A percentile compares a stretch with the other conserved stretches of the same genome.
phyloP scores from a whole-genome alignment of 345 rosid genomes.

The Isatis tinctoria region DNA sequence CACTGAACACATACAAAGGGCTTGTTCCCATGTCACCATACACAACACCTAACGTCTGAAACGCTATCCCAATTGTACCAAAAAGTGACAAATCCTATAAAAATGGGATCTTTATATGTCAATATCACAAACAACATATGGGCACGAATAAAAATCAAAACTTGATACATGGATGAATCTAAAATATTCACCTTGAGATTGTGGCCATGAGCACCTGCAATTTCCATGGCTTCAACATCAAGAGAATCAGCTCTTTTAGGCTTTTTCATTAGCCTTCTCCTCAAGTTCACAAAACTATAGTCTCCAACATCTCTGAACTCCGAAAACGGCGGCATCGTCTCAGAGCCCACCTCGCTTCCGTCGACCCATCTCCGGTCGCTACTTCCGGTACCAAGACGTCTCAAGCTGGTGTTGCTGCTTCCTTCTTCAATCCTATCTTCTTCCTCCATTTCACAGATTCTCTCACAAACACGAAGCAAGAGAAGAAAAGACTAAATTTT shows the following conservation, averaged over 20 bases:
- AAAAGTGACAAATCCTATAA: conserved; percentile 66
- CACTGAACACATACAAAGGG: conserved; percentile 88
- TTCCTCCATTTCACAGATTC: conserved; percentile 44
- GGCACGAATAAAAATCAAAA: conserved; percentile 3
- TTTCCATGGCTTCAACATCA: conserved; percentile 96
- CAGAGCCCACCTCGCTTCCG: conserved; percentile 81
- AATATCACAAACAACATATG: neutral
- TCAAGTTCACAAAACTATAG: conserved; percentile 51
- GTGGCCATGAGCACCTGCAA: conserved; percentile 58
- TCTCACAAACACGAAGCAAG: neutral
- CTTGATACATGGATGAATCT: neutral
- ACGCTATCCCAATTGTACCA: conserved; percentile 70
- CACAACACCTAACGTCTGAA: conserved; percentile 97
- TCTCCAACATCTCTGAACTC: conserved; percentile 37
- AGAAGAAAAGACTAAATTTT: neutral
- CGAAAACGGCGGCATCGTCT: conserved; percentile 41
- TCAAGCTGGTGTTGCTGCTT: conserved; percentile 42
- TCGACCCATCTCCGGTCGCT: conserved; percentile 91
- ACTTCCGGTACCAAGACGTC: conserved; percentile 42
- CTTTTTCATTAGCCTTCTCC: conserved; percentile 75
- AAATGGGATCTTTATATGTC: neutral
- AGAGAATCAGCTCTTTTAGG: conserved; percentile 74
- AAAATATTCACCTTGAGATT: conserved; percentile 45
- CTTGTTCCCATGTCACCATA: conserved; percentile 98
- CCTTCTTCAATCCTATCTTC: conserved; percentile 75